These are phyloP conservation scores for Zelopaecilomyces penicillatus DNA, from an alignment of 2,329 filamentous ascomycete species.

Conservation along the genomic window DNA sequence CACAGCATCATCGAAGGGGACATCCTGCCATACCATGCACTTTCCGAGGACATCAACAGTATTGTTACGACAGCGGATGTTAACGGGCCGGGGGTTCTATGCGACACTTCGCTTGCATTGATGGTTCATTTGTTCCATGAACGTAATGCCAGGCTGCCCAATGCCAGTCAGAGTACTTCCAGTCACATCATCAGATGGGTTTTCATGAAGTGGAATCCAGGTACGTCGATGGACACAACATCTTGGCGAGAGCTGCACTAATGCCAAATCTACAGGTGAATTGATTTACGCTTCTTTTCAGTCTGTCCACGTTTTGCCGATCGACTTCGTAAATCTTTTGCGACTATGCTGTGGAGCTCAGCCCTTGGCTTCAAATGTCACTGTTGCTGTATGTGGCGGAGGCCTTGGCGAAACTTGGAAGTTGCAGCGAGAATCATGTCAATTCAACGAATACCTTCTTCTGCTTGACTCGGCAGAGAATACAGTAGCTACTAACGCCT, in stretches of 20 bases:
- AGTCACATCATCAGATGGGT: slow-evolving; percentile 75
- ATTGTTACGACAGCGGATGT: slow-evolving; percentile 72
- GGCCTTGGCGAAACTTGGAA: slow-evolving; percentile 41
- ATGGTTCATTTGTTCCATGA: slow-evolving; percentile 62
- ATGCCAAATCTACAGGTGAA: slow-evolving; percentile 43
- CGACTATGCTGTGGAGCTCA: slow-evolving; percentile 55
- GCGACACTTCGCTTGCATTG: slow-evolving; percentile 69
- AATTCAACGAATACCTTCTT: slow-evolving; percentile 46
- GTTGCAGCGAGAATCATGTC: slow-evolving; percentile 32
- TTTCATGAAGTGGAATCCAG: slow-evolving; percentile 72
- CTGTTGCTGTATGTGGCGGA: slow-evolving; percentile 36
- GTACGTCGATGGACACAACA: slow-evolving; percentile 36
- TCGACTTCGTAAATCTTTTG: slow-evolving; percentile 62
- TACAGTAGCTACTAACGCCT: background rate
- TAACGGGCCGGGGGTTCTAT: slow-evolving; percentile 68
- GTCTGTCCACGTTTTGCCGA: slow-evolving; percentile 53
- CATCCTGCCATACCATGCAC: slow-evolving; percentile 57
- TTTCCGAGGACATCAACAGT: slow-evolving; percentile 61
- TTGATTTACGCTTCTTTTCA: slow-evolving; percentile 56
- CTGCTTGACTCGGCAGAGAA: slow-evolving; percentile 32
- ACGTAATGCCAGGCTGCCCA: slow-evolving; percentile 59
- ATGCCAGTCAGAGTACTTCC: slow-evolving; percentile 56
- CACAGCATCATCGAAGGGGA: slow-evolving; percentile 56
- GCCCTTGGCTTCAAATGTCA: slow-evolving; percentile 20
- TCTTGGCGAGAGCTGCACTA: background rate